phyloP scores from a whole-genome alignment of 202 grass and related monocot species.

The Digitaria exilis region DNA sequence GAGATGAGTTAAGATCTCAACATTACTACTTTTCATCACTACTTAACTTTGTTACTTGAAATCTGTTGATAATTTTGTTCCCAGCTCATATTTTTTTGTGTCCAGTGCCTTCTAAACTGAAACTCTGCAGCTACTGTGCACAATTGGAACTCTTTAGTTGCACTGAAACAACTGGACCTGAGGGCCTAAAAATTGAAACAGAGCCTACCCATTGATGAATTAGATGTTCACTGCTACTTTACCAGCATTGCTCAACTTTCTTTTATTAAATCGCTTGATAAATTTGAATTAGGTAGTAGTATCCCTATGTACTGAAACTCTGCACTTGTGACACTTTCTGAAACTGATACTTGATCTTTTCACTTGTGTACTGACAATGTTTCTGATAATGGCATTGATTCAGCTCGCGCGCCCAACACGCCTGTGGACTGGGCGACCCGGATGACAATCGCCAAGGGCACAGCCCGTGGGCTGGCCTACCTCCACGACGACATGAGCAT shows the following conservation, averaged over 20 bases:
- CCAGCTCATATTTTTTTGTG: not conserved
- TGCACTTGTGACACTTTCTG: not conserved
- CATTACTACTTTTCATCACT: no score
- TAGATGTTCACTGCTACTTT: not conserved
- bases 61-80: not conserved
- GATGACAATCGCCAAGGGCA: conserved; percentile 73
- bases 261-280: no score
- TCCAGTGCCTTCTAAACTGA: not conserved
- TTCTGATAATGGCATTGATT: not conserved
- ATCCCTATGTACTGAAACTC: no score
- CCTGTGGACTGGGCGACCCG: conserved; percentile 53
- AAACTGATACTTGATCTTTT: not conserved
- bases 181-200: not conserved
- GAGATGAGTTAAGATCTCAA: no score
- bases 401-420: conserved; percentile 55
- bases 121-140: not conserved
- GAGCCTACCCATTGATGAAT: not conserved
- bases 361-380: not conserved
- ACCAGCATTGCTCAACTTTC: not conserved
- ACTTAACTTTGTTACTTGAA: no score
- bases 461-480: conserved; percentile 49
- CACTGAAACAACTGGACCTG: not conserved
- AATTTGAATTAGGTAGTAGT: not conserved
- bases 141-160: not conserved
- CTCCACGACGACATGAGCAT: conserved; percentile 60